Evolutionary conservation across 768 basidiomycete species (phyloP).

Genomic region (Tricholoma furcatifolium): DNA sequence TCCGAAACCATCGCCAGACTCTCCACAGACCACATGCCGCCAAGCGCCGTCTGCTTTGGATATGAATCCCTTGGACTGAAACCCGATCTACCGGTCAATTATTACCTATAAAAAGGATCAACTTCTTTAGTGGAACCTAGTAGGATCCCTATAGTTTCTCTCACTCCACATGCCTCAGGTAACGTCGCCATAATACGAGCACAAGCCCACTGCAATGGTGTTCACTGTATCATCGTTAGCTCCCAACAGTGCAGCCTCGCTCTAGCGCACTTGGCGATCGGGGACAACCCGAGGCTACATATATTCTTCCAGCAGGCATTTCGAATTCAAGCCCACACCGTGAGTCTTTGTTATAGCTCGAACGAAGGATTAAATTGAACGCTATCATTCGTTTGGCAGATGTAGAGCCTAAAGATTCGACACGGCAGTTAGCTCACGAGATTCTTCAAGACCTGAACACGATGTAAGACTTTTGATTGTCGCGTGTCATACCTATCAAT

Average conservation of each 20-base stretch:
- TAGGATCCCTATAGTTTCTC: background rate
- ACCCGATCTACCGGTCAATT: slow-evolving; percentile 7
- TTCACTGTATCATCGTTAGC: background rate
- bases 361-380: background rate
- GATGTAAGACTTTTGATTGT: slow-evolving; percentile 19
- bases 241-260: background rate
- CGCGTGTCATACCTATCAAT: background rate
- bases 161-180: slow-evolving; percentile 11
- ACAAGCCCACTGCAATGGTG: background rate
- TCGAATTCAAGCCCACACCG: slow-evolving; percentile 8
- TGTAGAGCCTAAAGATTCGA: slow-evolving; percentile 3
- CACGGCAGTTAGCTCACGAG: slow-evolving; percentile 19
- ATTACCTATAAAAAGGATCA: slow-evolving; percentile 9
- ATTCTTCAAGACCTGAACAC: slow-evolving; percentile 31
- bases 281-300: background rate
- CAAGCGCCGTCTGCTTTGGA: background rate
- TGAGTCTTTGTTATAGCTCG: background rate
- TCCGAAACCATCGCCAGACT: slow-evolving; percentile 7
- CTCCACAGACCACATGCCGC: background rate
- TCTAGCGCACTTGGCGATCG: slow-evolving; percentile 4
- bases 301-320: slow-evolving; percentile 1
- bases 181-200: background rate
- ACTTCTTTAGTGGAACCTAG: background rate
- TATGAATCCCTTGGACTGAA: slow-evolving; percentile 11
- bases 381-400: background rate